Evolutionary conservation across 2,329 filamentous ascomycete genomes (phyloP), one percentile per base, ranked within the genome.

Genomic region (Penicillium sp.): DNA sequence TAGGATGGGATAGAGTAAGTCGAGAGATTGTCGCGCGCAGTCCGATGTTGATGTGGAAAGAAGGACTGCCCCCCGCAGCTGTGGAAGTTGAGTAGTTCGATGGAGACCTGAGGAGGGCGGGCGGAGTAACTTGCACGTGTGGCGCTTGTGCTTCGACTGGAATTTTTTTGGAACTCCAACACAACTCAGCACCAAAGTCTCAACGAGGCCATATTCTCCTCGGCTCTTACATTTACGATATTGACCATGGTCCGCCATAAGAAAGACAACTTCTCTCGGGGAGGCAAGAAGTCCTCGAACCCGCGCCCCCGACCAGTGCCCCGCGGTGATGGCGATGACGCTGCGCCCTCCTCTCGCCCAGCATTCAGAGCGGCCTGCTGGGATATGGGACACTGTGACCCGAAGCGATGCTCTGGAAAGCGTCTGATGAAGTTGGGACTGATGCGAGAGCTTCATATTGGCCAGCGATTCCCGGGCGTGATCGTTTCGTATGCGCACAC

Each of bases 311-410:
- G 83, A 62, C 84, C 75, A 58, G 68, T 70, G 62, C 75, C 83
- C 68, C 82, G 80, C 73, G 74, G 74, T 64, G 75, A 78, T 58
- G 79, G 81, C 63, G 74, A 78, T 58, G 74, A 77, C 19, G 69
- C 72, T 49, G 71, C 69, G 65, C 70, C 62, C 40, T 72, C 73
- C 57, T 69, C 75, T 61, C 76, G 76, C 55, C 80, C 79, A 40
- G 75, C 80, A 24, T 97, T 93, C 85, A 96, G 96, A 80, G 94
- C 95, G 53, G 95, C 94, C 62, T 97, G 94, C 78, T 99, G 95
- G 95, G 95, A 99, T 74, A 85, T 99, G 37, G 94, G 93, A 65
- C 95, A 99, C 81, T 99, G 95, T 82, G 95, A 99, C 74, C 92
- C 94, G 9, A 98, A 97, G 79, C 85, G 94, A 70, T 99, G 95